These are phyloP conservation scores for Sextonia rubra DNA, from an alignment of 164 flowering plant genomes.

Conservation along the genomic window DNA sequence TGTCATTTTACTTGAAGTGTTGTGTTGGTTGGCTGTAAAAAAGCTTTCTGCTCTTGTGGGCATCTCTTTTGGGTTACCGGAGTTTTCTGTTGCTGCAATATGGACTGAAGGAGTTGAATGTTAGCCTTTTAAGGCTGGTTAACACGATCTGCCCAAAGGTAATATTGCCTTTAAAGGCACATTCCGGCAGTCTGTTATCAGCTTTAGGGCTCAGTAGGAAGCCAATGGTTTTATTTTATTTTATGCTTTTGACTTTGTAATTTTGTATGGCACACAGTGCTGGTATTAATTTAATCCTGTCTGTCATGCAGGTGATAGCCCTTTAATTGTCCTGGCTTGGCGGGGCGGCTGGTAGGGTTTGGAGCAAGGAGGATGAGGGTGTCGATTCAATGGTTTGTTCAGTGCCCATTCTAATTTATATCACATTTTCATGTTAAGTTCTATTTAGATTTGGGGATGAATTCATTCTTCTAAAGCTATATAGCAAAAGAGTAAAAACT, in stretches of 20 bases:
- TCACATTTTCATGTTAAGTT: no score
- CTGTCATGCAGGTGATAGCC: constrained; percentile 6
- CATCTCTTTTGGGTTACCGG: constrained; percentile 7
- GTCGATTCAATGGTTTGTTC: constrained; percentile 27
- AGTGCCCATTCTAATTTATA: not conserved
- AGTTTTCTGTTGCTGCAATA: constrained; percentile 12
- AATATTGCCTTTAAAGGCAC: constrained; percentile 21
- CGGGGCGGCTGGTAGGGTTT: not conserved
- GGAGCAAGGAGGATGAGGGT: constrained; percentile 14
- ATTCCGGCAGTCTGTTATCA: constrained; percentile 27
- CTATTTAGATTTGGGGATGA: no score
- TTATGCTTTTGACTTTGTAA: not conserved
- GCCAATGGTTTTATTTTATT: no score
- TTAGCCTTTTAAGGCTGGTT: constrained; percentile 23
- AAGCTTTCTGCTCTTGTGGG: constrained; percentile 11
- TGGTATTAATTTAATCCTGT: not conserved
- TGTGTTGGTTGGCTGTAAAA: constrained; percentile 3
- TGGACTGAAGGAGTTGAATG: constrained; percentile 13
- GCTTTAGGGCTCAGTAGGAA: constrained; percentile 18
- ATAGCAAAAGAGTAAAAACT: no score
- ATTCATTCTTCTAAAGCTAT: no score
- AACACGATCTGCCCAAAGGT: constrained; percentile 27
- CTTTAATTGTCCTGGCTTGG: not conserved
- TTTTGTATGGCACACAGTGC: not conserved
- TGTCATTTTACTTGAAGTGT: constrained; percentile 15